These are phyloP conservation scores for Penicillium thymicola DNA, from an alignment of 2,329 filamentous ascomycete genomes.

Conservation along the genomic window DNA sequence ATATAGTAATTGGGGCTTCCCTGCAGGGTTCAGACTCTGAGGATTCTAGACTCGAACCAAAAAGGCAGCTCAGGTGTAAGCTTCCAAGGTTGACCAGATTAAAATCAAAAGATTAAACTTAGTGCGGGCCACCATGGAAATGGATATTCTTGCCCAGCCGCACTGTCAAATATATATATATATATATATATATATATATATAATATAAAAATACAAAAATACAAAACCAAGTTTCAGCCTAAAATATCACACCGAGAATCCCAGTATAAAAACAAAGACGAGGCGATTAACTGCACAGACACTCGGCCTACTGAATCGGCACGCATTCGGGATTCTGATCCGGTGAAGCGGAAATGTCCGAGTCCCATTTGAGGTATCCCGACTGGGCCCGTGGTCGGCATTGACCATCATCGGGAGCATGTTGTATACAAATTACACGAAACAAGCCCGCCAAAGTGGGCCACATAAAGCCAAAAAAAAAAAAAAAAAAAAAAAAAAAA, in stretches of 20 bases:
- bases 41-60: not conserved
- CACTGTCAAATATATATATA: too few species aligned
- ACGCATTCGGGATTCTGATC: slow-evolving; percentile 20
- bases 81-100: not conserved
- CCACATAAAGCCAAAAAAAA: not conserved
- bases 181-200: too few species aligned
- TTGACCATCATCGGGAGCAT: not conserved
- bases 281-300: not conserved
- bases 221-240: not conserved
- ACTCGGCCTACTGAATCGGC: slow-evolving; percentile 17
- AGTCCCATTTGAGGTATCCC: slow-evolving; percentile 16
- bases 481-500: too few species aligned
- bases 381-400: slow-evolving; percentile 15
- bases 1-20: not conserved
- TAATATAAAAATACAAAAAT: not conserved
- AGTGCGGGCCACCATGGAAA: not conserved
- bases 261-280: not conserved
- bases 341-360: slow-evolving; percentile 23
- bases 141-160: too few species aligned
- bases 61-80: not conserved
- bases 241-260: slow-evolving; percentile 1
- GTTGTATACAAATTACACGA: not conserved
- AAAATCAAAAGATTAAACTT: not conserved
- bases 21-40: not conserved
- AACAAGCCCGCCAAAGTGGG: not conserved